Percentiles rank a stretch among this genome's conserved stretches.
phyloP scores from a whole-genome alignment of 2,329 filamentous ascomycete species.

The Endoconidiophora laricicola region DNA sequence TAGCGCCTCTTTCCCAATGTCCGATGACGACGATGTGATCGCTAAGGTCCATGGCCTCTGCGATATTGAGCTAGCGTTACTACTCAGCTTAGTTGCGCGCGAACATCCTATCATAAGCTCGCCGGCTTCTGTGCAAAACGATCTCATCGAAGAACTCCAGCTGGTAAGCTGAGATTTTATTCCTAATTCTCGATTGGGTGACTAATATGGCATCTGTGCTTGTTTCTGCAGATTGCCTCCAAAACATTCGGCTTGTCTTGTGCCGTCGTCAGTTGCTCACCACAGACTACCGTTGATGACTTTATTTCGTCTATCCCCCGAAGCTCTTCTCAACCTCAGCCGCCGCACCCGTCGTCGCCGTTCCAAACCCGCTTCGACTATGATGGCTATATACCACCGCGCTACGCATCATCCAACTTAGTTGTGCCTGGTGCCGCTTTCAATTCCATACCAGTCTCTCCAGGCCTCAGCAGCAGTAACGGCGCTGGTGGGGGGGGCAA shows the following conservation, averaged over 20 bases:
- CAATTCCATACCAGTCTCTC: constrained; percentile 16
- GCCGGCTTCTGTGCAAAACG: constrained; percentile 36
- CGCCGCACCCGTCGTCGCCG: constrained; percentile 17
- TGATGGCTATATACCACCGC: constrained; percentile 16
- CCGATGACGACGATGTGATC: constrained; percentile 42
- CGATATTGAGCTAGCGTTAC: constrained; percentile 72
- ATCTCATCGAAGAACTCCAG: constrained; percentile 56
- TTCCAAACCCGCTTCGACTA: constrained; percentile 14
- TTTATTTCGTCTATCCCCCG: constrained; percentile 57
- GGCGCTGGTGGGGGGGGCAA: too few relatives aligned
- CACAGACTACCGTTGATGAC: constrained; percentile 61
- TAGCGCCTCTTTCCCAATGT: constrained; percentile 29
- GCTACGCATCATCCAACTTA: constrained; percentile 20
- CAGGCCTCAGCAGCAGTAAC: background rate
- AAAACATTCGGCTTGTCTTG: constrained; percentile 58
- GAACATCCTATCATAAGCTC: constrained; percentile 85
- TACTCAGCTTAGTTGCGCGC: constrained; percentile 63
- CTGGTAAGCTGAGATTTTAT: constrained; percentile 30
- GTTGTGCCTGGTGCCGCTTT: constrained; percentile 15
- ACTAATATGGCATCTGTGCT: background rate
- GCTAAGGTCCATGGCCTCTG: constrained; percentile 61
- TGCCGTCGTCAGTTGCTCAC: constrained; percentile 54
- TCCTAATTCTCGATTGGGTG: background rate
- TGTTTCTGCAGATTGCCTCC: constrained; percentile 36
- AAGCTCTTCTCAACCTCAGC: constrained; percentile 14